Evolutionary conservation across 345 rosid genomes (phyloP), one percentile per base, ranked within the genome.

Genomic region (Theobroma cacao): DNA sequence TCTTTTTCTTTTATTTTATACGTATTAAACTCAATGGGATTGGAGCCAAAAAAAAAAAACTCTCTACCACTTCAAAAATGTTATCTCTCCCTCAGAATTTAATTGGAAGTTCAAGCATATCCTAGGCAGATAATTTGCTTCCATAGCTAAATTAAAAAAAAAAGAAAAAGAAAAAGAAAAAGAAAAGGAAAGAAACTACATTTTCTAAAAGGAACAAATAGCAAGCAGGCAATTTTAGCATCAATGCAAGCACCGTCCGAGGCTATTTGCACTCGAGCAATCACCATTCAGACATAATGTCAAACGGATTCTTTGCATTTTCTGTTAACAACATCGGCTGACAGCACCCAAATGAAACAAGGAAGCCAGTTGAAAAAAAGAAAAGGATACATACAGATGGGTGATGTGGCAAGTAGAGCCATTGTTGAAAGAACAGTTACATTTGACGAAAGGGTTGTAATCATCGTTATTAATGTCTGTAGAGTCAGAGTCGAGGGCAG

Each of bases 371-470:
- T 41, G 9, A 11, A 41, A 41, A 1, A 6, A 31, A 20, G 5
- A 18, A 5, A 18, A 12, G 47, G 38, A 4, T 31, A 61, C 85
- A 43, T 79, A 87, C 89, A 85, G 70, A 40, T 52, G 31, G 6
- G 84, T 83, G 56, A 89, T 86, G 76, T 67, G 93, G 79, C 93
- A 89, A 75, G 77, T 58, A 14, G 90, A 72, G 61, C 26, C 12
- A 30, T 74, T 86, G 77, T n/a, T 33, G 65, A 7, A 77, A 53
- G 85, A 43, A 56, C 92, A 89, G 64, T 65, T 81, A 53, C 92
- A 89, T 81, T 76, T 87, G 88, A 89, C 83, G 24, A 83, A 81
- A 20, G 90, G 89, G 41, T 87, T 86, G 86, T 80, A 71, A 36
- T 0, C 0, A 0, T 0, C 0, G 60, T 73, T 52, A 41, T 78